Evolutionary conservation across 2,329 filamentous ascomycete species (phyloP), one percentile per base, ranked within the genome.

Genomic region (Westerdykella aurantiaca): DNA sequence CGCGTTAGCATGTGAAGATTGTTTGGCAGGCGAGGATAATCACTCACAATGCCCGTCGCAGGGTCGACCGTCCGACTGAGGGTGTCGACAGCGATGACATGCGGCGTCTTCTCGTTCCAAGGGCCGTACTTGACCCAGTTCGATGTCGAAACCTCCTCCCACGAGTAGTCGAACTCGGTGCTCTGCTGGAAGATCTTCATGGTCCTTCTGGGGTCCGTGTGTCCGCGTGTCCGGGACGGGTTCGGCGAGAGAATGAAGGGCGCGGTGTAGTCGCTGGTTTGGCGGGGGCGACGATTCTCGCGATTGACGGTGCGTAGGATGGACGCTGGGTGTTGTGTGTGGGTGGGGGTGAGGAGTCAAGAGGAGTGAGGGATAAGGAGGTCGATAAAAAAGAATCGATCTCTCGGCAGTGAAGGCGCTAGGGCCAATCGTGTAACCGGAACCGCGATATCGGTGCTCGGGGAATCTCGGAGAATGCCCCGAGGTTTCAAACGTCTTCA

Each of bases 51-150:
- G 59, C 83, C 81, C 34, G 82, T 85, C 11, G 63, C 57, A 6
- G 79, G 68, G 60, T 86, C 82, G 33, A 87, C 73, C 9, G 68
- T 68, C 51, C 93, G 86, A 42, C 82, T 85, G 58, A 98, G 72
- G 12, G 91, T 97, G 73, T 98, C 93, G 61, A 97, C 93, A 55
- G 88, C 90, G 54, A 94, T 82, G 55, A 98, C 93, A 70, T 98
- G 93, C 34, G 89, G 88, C n/a, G 87, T 90, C 73, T 95, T 93
- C 69, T 96, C 86, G 75, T 98, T 98, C 91, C 93, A 97, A 16
- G 91, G 91, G 62, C 88, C 94, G 73, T 98, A 98, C 71, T 98
- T 98, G 58, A 83, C 85, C 93, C 93, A 98, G 78, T 98, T 98
- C 66, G 87, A 89, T 12, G 88, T 89, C 21, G 89, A 95, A 31